Evolutionary conservation across 169 alveolate genomes (phyloP).

Genomic region (Plasmodium malariae): DNA sequence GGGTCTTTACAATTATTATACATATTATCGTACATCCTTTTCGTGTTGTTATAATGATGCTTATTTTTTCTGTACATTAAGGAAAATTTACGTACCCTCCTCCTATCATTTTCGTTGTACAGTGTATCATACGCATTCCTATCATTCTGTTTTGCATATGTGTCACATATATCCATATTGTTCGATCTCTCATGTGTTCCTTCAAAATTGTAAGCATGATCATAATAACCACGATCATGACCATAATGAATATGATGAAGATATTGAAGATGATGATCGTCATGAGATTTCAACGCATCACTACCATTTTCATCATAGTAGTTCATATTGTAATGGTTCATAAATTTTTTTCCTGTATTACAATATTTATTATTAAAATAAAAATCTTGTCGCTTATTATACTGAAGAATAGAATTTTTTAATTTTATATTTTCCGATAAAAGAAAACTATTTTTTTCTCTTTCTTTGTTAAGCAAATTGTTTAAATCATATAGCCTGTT

Average conservation of each 20-base stretch:
- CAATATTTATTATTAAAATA: not conserved
- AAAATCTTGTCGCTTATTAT: not conserved
- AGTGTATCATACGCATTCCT: no score
- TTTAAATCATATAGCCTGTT: conserved; percentile 28
- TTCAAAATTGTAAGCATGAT: no score
- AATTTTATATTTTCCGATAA: conserved; percentile 50
- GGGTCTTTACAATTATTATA: not conserved
- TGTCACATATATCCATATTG: no score
- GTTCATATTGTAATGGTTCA: not conserved
- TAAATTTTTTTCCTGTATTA: not conserved
- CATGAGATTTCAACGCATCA: not conserved
- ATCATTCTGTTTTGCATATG: no score
- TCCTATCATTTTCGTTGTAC: not conserved
- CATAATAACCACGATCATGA: no score
- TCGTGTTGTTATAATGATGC: not conserved
- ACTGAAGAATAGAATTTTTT: conserved; percentile 14
- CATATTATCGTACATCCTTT: not conserved
- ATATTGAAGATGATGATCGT: not conserved
- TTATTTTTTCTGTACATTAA: not conserved
- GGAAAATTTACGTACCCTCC: not conserved
- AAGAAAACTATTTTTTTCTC: conserved; percentile 41
- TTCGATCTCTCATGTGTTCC: no score
- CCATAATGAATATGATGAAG: not conserved
- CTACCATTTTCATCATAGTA: not conserved
- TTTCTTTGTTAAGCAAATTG: conserved; percentile 36